Percentiles rank a stretch among this genome's conserved stretches.
Evolutionary conservation across 2,329 filamentous ascomycete species (phyloP).

Genomic region (Curvularia hawaiiensis): DNA sequence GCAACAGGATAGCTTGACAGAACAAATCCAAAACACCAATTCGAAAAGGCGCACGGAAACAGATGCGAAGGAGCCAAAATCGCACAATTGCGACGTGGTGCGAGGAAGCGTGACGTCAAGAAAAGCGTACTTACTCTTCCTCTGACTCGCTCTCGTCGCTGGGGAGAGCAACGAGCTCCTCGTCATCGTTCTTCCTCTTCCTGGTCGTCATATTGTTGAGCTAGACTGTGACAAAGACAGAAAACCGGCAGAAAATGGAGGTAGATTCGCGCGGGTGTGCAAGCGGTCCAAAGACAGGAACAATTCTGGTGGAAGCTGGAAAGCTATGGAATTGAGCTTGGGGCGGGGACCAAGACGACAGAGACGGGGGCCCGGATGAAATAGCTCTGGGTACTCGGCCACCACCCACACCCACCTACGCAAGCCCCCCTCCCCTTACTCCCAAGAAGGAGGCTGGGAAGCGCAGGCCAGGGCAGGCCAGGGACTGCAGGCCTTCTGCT

Average conservation of each 20-base stretch:
- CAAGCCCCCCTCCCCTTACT: constrained; percentile 17
- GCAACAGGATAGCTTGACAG: constrained; percentile 23
- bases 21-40: constrained; percentile 16
- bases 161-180: constrained; percentile 52
- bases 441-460: constrained; percentile 31
- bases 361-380: constrained; percentile 35
- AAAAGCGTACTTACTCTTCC: constrained; percentile 48
- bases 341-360: constrained; percentile 11
- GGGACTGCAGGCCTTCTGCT: constrained; percentile 15
- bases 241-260: constrained; percentile 7
- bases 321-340: constrained; percentile 15
- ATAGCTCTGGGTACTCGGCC: constrained; percentile 18
- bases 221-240: constrained; percentile 19
- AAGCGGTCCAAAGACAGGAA: not conserved
- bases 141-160: constrained; percentile 51
- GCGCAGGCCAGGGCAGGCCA: constrained; percentile 34
- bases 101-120: constrained; percentile 46
- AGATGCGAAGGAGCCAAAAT: constrained; percentile 27
- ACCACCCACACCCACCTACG: constrained; percentile 19
- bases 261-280: constrained; percentile 12
- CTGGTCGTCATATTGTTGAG: constrained; percentile 45
- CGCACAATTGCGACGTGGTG: constrained; percentile 26
- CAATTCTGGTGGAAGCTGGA: constrained; percentile 5
- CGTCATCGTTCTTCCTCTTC: constrained; percentile 53
- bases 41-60: constrained; percentile 19